Evolutionary conservation across 192 early-diverging fungal genomes (phyloP).

Genomic region (Pilaira anomala): DNA sequence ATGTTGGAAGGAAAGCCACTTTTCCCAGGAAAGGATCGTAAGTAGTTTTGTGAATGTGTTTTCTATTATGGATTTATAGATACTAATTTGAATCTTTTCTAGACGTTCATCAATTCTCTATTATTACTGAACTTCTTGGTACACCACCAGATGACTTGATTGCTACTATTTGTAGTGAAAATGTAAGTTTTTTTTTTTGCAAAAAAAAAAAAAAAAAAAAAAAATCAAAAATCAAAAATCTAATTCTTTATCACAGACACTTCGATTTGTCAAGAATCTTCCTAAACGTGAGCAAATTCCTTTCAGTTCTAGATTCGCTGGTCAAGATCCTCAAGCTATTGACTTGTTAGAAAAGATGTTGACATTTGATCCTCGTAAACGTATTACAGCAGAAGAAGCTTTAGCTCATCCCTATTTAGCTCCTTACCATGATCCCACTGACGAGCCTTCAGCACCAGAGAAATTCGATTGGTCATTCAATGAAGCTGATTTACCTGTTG

Average conservation of each 20-base stretch:
- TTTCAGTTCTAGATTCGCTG: constrained; percentile 75
- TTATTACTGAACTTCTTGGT: constrained; percentile 87
- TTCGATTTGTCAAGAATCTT: constrained; percentile 85
- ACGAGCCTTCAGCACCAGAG: constrained; percentile 77
- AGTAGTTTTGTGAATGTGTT: constrained; percentile 30
- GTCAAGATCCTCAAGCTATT: constrained; percentile 71
- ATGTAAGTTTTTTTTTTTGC: constrained; percentile 43
- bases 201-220: background rate
- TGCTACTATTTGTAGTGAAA: constrained; percentile 88
- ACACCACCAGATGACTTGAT: constrained; percentile 92
- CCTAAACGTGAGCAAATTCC: constrained; percentile 76
- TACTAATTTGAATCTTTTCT: background rate
- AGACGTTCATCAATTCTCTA: constrained; percentile 94
- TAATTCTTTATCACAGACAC: constrained; percentile 55
- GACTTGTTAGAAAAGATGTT: constrained; percentile 89
- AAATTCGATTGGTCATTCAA: constrained; percentile 95
- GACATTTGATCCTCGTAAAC: constrained; percentile 86
- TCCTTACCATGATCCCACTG: constrained; percentile 85
- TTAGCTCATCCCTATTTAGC: constrained; percentile 86
- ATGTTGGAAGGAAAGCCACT: constrained; percentile 93
- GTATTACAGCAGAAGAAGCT: constrained; percentile 84
- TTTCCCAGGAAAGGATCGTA: constrained; percentile 92
- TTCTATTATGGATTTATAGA: background rate
- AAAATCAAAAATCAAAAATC: background rate
- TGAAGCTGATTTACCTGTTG: constrained; percentile 81